A percentile compares a stretch with the other conserved stretches of the same genome.
Evolutionary conservation across 495 filamentous ascomycete genomes (phyloP).

Genomic region (Usnea hakonensis): DNA sequence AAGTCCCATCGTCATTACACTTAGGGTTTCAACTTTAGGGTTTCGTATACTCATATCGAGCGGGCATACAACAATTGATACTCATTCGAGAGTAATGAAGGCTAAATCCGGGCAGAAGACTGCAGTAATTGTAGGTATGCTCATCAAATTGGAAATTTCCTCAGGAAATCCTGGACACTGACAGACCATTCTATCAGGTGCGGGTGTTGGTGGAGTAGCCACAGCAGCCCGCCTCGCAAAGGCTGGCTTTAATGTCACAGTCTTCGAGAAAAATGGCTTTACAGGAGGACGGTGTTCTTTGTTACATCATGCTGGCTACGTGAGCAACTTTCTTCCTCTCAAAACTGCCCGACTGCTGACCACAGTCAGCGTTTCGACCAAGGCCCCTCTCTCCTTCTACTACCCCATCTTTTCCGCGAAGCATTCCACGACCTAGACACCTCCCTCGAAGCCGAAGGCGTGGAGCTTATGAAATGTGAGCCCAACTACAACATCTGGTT

Average conservation of each 20-base stretch:
- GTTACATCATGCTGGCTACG: slow-evolving; percentile 46
- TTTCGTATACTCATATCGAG: not conserved
- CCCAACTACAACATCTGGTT: slow-evolving; percentile 67
- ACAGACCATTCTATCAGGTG: slow-evolving; percentile 36
- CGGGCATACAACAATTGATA: not conserved
- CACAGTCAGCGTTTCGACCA: slow-evolving; percentile 55
- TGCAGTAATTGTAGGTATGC: slow-evolving; percentile 42
- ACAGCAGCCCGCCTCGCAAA: slow-evolving; percentile 60
- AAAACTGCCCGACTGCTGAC: slow-evolving; percentile 7
- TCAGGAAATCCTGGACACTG: not conserved
- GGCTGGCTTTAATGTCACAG: slow-evolving; percentile 55
- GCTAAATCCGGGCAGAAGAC: slow-evolving; percentile 29
- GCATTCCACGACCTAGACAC: slow-evolving; percentile 58
- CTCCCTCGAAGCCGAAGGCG: slow-evolving; percentile 48
- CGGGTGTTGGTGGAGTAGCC: slow-evolving; percentile 59
- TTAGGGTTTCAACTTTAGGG: not conserved
- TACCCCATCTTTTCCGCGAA: slow-evolving; percentile 57
- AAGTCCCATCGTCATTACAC: not conserved
- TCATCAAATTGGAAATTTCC: not conserved
- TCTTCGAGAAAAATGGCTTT: slow-evolving; percentile 61
- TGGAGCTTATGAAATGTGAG: slow-evolving; percentile 57
- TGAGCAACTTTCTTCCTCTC: slow-evolving; percentile 19
- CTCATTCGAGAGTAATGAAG: not conserved
- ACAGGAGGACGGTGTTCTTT: slow-evolving; percentile 59
- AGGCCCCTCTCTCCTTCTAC: slow-evolving; percentile 60